phyloP scores from a whole-genome alignment of 257 asterid genomes.

The Solanum sejunctum region DNA sequence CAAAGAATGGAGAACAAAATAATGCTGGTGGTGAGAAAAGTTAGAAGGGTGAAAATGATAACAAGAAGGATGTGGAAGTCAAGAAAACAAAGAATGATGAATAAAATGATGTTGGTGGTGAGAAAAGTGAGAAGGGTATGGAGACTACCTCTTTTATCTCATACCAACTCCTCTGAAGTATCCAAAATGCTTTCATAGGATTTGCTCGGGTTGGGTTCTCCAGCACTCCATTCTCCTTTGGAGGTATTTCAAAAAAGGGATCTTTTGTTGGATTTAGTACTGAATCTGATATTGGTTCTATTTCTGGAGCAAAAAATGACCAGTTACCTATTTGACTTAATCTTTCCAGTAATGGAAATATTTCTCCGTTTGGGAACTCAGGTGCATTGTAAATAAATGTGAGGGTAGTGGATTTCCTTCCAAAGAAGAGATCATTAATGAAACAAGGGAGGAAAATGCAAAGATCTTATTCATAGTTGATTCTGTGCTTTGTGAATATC shows the following conservation, averaged over 20 bases:
- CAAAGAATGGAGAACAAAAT: too few relatives aligned
- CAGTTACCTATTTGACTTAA: background rate
- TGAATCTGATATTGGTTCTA: background rate
- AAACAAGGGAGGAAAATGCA: conserved; percentile 75
- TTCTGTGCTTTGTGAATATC: conserved; percentile 2
- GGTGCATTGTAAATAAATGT: background rate
- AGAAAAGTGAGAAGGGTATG: too few relatives aligned
- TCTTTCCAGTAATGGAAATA: conserved; percentile 14
- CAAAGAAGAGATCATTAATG: conserved; percentile 46
- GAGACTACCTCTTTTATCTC: too few relatives aligned
- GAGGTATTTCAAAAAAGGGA: conserved; percentile 5
- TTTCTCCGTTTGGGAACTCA: conserved; percentile 33
- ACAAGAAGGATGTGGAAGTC: too few relatives aligned
- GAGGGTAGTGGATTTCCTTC: too few relatives aligned
- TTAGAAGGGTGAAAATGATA: too few relatives aligned
- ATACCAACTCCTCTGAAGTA: too few relatives aligned
- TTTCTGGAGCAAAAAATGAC: background rate
- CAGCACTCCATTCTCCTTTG: conserved; percentile 59
- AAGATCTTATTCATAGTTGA: conserved; percentile 50
- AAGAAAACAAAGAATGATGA: too few relatives aligned
- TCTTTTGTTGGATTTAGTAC: conserved; percentile 1
- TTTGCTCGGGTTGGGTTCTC: conserved; percentile 80
- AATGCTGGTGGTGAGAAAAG: too few relatives aligned
- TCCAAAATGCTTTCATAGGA: conserved; percentile 72
- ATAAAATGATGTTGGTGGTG: conserved; percentile 17